Evolutionary conservation across 129 eudicot genomes (phyloP), one percentile per base, ranked within the genome.

Genomic region (Oenanthe sinensis): DNA sequence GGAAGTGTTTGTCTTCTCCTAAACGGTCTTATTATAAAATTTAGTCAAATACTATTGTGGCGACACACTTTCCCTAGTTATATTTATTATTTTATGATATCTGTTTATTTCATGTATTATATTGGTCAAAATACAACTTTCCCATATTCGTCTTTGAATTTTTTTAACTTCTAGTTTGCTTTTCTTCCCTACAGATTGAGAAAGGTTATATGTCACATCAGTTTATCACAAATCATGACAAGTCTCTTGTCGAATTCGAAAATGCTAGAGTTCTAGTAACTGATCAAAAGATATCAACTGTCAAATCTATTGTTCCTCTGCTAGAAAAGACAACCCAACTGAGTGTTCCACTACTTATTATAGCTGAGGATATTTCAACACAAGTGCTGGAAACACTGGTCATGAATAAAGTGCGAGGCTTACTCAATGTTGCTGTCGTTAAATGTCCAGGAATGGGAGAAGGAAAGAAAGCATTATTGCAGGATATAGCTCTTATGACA

Each of bases 401-500:
- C 6, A 60, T 83, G 72, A 95, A 95, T 74, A 91, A 90, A 86
- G 81, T 15, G 79, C 88, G 83, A 81, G 97, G 97, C 14, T 28
- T 81, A 75, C 87, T 91, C 26, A 90, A 83, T 58, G 96, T 87
- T 74, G 97, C 97, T 63, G 97, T 90, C 82, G 92, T 95, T 26
- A 85, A 87, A 85, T 95, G 98, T 74, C 97, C 96, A 45, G 98
- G 97, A 36, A 50, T 84, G 43, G 83, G 85, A 74, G 90, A 87
- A 9, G 89, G 86, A 28, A 95, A 91, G 87, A 91, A 95, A 84
- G 90, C 92, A 26, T 30, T 95, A 49, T 81, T 95, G 82, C 94
- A 91, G 83, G 98, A 95, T 86, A 89, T 95, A 79, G 96, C 94
- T 54, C 86, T 91, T 28, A 85, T 91, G 96, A 95, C 98, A 82